A percentile compares a stretch with the other conserved stretches of the same genome.
These are phyloP conservation scores for Plenodomus tracheiphilus DNA, from an alignment of 2,329 filamentous ascomycete genomes.

Conservation along the genomic window DNA sequence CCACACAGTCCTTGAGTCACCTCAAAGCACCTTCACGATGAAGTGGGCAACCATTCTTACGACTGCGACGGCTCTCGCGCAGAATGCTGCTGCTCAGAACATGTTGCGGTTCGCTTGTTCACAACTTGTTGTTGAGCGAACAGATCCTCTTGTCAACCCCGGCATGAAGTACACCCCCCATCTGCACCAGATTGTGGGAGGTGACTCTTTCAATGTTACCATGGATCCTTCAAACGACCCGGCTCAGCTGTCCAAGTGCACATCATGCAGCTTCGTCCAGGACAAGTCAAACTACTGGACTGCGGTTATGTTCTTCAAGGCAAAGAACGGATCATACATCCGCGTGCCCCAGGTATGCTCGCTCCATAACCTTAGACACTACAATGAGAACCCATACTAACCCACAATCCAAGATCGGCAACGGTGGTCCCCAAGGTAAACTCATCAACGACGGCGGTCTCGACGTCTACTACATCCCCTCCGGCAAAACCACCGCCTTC, in stretches of 20 bases:
- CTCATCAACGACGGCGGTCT: slow-evolving; percentile 42
- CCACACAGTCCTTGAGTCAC: background rate
- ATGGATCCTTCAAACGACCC: slow-evolving; percentile 36
- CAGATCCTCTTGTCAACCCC: slow-evolving; percentile 19
- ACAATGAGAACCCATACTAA: background rate
- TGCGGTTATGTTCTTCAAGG: slow-evolving; percentile 43
- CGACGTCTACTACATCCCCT: slow-evolving; percentile 41
- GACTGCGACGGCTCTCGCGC: slow-evolving; percentile 22
- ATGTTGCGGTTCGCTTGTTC: slow-evolving; percentile 43
- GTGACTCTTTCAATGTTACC: slow-evolving; percentile 39
- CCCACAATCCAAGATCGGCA: slow-evolving; percentile 20
- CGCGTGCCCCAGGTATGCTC: slow-evolving; percentile 29
- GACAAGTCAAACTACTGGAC: slow-evolving; percentile 44
- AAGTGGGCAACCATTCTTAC: slow-evolving; percentile 33
- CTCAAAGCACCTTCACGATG: slow-evolving; percentile 23
- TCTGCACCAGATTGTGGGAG: slow-evolving; percentile 42
- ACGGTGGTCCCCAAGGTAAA: slow-evolving; percentile 39
- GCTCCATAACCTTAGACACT: background rate
- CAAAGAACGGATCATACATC: slow-evolving; percentile 38
- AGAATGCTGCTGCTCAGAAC: slow-evolving; percentile 30
- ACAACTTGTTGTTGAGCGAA: slow-evolving; percentile 36
- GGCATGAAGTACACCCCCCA: slow-evolving; percentile 42
- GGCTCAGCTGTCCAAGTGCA: slow-evolving; percentile 33
- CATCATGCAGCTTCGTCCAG: slow-evolving; percentile 36
- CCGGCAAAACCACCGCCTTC: slow-evolving; percentile 40